Base-by-base conservation (phyloP, 1,284 basidiomycete genomes). In the Cutaneotrichosporon spelunceum region DNA sequence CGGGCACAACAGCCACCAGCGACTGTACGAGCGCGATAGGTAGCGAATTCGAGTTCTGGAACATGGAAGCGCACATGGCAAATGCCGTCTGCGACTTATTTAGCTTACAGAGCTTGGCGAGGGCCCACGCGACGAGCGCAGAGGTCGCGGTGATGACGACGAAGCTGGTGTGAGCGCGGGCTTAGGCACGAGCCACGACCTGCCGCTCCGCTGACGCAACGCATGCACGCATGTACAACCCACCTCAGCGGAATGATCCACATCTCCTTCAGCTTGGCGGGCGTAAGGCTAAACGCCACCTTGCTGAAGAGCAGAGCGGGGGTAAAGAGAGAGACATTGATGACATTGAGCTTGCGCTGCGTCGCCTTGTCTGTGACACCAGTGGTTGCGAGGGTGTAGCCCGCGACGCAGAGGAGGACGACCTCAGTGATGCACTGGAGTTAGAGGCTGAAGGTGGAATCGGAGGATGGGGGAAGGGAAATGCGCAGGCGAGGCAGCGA, bases 231-330 rank as follows among this genome's bases (percentile, higher is more conserved):
- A n/a, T n/a, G 16, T 1, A 8, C 2, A 27, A 85, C 83, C 59
- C 85, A 89, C 56, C 88, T 86, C 14, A 95, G 82, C 6, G 93
- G 93, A 33, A 96, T 91, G 65, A 95, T 85, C 89, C 91, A 93
- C 83, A 96, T 81, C 77, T 96, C 91, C 48, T 84, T 84, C 13
- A 95, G 81, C 80, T 94, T 93, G 44, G 84, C 87, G 83, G 79
- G 70, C 44, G 73, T 81, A 45, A 83, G 68, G 21, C 79, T 80
- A 67, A 78, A 78, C 13, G 79, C 79, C 30, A 80, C 76, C 81
- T 96, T 97, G 39, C 90, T 92, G 79, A 96, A 96, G 27, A 96
- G 83, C 21, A 97, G 85, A 0, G 90, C 89, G 0, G 93, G 93
- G 0, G 93, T 97, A 80, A 96, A 94, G 39, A 96, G 84, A 0